A percentile compares a stretch with the other conserved stretches of the same genome.
These are phyloP conservation scores for Naganishia antarctica DNA, from an alignment of 768 basidiomycete genomes.

Conservation along the genomic window DNA sequence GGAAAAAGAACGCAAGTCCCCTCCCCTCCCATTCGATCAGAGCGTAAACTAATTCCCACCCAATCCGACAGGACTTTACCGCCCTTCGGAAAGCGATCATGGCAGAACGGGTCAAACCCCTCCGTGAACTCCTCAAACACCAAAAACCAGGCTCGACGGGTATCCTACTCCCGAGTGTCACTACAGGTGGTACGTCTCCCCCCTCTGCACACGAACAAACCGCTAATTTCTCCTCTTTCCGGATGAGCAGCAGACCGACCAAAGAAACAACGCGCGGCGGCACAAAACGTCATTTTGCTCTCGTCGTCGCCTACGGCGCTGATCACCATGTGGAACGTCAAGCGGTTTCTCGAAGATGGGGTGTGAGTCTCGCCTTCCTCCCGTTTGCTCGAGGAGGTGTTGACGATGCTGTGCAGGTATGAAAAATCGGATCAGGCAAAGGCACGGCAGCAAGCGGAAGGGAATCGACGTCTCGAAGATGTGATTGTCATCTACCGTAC, in stretches of 20 bases:
- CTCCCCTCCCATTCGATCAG: neutral
- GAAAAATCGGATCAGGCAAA: slow-evolving; percentile 67
- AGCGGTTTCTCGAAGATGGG: slow-evolving; percentile 84
- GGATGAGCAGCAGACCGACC: slow-evolving; percentile 26
- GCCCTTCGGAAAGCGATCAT: slow-evolving; percentile 18
- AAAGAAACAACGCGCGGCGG: slow-evolving; percentile 57
- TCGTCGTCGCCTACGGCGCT: slow-evolving; percentile 91
- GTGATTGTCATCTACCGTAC: slow-evolving; percentile 81
- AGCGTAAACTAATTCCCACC: too few species aligned
- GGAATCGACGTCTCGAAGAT: slow-evolving; percentile 71
- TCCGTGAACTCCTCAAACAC: neutral
- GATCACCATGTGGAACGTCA: slow-evolving; percentile 97
- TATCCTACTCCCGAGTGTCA: neutral
- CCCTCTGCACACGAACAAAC: too few species aligned
- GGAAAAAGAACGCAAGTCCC: slow-evolving; percentile 10
- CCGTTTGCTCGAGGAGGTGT: too few species aligned
- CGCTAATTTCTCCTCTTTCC: too few species aligned
- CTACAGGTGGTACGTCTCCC: neutral
- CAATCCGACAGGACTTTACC: slow-evolving; percentile 11
- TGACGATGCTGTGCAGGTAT: too few species aligned
- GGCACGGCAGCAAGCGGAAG: slow-evolving; percentile 55
- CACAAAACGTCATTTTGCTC: slow-evolving; percentile 91
- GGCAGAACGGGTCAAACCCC: slow-evolving; percentile 25
- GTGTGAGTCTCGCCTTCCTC: slow-evolving; percentile 53
- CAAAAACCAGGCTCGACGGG: slow-evolving; percentile 20